Evolutionary conservation across 306 rosid genomes (phyloP).

Genomic region (Sphenostylis stenocarpa): DNA sequence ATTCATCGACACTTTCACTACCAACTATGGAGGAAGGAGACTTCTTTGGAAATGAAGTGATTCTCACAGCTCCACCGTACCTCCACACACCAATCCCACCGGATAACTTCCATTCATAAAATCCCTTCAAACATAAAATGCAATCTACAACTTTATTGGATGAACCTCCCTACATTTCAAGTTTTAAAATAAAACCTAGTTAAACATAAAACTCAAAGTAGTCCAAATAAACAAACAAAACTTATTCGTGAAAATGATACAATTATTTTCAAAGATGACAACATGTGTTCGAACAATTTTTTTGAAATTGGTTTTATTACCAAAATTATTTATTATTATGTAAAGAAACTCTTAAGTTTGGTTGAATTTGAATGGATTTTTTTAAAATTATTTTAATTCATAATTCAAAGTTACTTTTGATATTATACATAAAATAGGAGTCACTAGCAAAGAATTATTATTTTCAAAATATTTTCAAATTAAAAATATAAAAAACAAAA

Average conservation of each 20-base stretch:
- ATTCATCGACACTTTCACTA: conserved; percentile 86
- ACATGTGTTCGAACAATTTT: neutral
- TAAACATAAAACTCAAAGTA: neutral
- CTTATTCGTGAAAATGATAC: neutral
- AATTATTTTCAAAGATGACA: no score
- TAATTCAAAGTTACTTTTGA: neutral
- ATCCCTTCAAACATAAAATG: conserved; percentile 94
- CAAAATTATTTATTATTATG: neutral
- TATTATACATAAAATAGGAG: neutral
- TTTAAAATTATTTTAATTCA: neutral
- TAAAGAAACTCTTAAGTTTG: neutral
- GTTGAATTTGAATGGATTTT: neutral
- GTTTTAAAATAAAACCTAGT: conserved; percentile 23
- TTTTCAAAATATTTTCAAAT: neutral
- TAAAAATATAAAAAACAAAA: neutral
- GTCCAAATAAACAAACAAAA: neutral
- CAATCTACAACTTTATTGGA: conserved; percentile 93
- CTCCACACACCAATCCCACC: conserved; percentile 99
- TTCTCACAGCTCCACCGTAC: conserved; percentile 96
- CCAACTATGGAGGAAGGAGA: conserved; percentile 67
- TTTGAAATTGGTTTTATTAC: neutral
- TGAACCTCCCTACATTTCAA: conserved; percentile 79
- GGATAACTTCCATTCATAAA: conserved; percentile 83
- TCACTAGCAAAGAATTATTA: neutral
- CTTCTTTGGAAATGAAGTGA: conserved; percentile 72